Conservation (phyloP, 768 basidiomycete genomes). For the Leccinum ochraceum region DNA sequence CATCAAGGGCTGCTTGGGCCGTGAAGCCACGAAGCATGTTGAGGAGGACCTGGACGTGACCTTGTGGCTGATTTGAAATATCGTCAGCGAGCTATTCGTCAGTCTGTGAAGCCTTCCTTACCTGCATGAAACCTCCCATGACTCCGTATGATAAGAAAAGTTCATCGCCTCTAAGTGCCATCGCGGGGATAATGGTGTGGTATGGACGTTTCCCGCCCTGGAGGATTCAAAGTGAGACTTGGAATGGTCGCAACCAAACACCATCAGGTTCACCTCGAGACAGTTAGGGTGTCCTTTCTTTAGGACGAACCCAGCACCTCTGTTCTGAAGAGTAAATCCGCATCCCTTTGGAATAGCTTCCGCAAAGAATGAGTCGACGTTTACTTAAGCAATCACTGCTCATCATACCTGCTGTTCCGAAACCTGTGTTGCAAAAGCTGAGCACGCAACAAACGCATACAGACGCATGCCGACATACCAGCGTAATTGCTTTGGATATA, state of each 20-base stretch:
- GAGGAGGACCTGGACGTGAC: constrained; percentile 91
- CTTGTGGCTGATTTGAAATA: constrained; percentile 68
- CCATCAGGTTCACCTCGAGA: constrained; percentile 52
- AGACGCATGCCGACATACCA: constrained; percentile 43
- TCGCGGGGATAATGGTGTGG: constrained; percentile 93
- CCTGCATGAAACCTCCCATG: constrained; percentile 93
- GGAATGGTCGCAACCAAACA: not conserved
- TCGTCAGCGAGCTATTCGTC: not conserved
- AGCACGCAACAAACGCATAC: not conserved
- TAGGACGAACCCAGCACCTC: constrained; percentile 84
- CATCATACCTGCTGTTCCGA: constrained; percentile 78
- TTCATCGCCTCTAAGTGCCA: constrained; percentile 76
- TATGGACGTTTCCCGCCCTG: constrained; percentile 85
- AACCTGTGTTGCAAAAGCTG: constrained; percentile 48
- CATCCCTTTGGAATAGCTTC: constrained; percentile 89
- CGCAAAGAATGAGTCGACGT: constrained; percentile 8
- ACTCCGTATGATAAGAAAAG: constrained; percentile 89
- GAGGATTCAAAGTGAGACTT: not conserved
- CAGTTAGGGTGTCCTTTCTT: constrained; percentile 83
- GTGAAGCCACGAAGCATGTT: constrained; percentile 88
- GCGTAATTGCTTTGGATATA: constrained; percentile 88
- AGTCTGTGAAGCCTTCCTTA: constrained; percentile 19
- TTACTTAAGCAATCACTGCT: not conserved
- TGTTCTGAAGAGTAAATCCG: constrained; percentile 95
- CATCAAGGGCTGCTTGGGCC: constrained; percentile 88